Conservation (phyloP, 257 asterid genomes). For the Datura wrightii region DNA sequence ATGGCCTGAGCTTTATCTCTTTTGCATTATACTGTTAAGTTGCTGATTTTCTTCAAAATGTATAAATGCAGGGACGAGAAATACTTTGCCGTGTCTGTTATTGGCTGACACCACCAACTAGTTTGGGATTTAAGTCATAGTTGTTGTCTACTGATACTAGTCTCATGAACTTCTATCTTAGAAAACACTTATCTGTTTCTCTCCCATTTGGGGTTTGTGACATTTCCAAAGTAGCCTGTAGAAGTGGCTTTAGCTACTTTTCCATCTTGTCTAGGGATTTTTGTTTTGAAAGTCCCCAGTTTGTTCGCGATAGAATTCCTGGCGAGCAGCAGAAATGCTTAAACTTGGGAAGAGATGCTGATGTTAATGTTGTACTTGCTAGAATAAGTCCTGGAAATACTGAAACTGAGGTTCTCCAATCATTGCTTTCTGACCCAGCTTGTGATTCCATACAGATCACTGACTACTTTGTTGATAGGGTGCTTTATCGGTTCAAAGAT, state of each 20-base stretch:
- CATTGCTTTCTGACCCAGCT: slow-evolving; percentile 52
- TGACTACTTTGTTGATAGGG: slow-evolving; percentile 50
- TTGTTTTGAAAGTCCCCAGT: slow-evolving; percentile 23
- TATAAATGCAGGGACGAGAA: slow-evolving; percentile 41
- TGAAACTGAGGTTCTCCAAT: slow-evolving; percentile 58
- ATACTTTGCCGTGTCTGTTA: not conserved
- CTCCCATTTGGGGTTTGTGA: slow-evolving; percentile 25
- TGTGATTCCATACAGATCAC: slow-evolving; percentile 50
- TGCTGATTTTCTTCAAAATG: slow-evolving; percentile 25
- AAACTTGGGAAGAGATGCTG: slow-evolving; percentile 44
- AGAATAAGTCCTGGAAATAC: slow-evolving; percentile 48
- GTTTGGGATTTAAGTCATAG: not conserved
- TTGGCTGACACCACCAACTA: not conserved
- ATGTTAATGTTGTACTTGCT: slow-evolving; percentile 51
- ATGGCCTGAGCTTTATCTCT: not conserved
- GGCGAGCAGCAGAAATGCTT: slow-evolving; percentile 36
- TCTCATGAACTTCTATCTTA: slow-evolving; percentile 49
- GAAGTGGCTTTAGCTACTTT: slow-evolving; percentile 30
- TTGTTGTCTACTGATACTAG: not conserved
- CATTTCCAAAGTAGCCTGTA: slow-evolving; percentile 28
- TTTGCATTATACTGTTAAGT: not conserved
- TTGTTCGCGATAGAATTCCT: slow-evolving; percentile 32
- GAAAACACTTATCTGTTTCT: slow-evolving; percentile 33
- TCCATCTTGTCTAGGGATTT: slow-evolving; percentile 40
- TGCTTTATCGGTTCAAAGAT: slow-evolving; percentile 80